Base-by-base conservation (phyloP, 2,329 filamentous ascomycete species). In the Fusarium tuaranense region DNA sequence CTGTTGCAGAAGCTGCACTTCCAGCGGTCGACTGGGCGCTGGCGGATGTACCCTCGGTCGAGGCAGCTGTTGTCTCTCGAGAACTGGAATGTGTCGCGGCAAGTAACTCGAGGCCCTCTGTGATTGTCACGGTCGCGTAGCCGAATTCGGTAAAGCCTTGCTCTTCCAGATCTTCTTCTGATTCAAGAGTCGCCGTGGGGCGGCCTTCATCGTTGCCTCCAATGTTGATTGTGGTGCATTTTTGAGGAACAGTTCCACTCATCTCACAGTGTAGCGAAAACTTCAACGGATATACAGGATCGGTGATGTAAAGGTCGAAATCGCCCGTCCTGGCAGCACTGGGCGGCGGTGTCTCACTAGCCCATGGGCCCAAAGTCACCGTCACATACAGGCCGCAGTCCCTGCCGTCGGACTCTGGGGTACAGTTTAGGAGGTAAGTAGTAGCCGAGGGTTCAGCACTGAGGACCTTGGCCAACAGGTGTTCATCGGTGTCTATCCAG, bases 311-410 rank as follows among this genome's bases (percentile, higher is more conserved):
- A 18, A 60, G 12, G 14, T 67, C 64, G 16, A 65, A 72, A 3
- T 16, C 44, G 10, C 69, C 72, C 0, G 72, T 70, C 20, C 22
- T n/a, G 1, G 44, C 64, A 3, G 67, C 67, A n/a, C 64, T 65
- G 2, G 65, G 46, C 4, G 65, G 34, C 6, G 67, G 25, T 14
- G 72, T 72, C 34, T 74, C 63, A 41, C 62, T 66, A 3, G 72
- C 69, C 69, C 72, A 74, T 18, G 69, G 46, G 18, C 69, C 72
- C 7, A 72, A 27, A 1, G 62, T 63, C 38, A 70, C 2, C 22
- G 64, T 36, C 55, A 65, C 60, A 27, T 55, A 59, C 6, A 36
- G 39, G 32, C 58, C 59, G 66, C 71, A 73, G 7, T 44, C 32
- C 7, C 34, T 44, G 51, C 36, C 16, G 27, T 73, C 71, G 51